Conservation (phyloP, 148 eudicot species). For the Polygonum aviculare region DNA sequence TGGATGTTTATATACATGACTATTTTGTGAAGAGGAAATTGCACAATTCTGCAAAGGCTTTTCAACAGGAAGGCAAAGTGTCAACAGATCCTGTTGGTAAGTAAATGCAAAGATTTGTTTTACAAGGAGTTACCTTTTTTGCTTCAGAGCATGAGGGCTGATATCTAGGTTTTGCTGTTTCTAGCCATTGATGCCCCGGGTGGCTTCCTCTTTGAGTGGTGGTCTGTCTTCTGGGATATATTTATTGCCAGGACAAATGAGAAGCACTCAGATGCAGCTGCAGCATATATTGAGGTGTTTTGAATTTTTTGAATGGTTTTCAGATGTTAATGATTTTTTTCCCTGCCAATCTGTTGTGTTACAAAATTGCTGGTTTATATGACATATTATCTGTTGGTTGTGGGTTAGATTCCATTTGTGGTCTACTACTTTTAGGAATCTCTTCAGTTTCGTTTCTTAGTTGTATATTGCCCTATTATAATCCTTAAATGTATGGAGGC, state of each 20-base stretch:
- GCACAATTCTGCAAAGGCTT: constrained; percentile 43
- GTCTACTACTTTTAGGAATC: too few species aligned
- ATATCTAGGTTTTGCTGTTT: constrained; percentile 10
- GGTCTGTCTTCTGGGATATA: constrained; percentile 52
- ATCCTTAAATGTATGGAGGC: background rate
- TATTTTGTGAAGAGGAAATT: constrained; percentile 44
- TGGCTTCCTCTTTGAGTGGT: constrained; percentile 46
- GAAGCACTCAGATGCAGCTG: constrained; percentile 36
- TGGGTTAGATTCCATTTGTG: background rate
- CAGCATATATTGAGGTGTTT: constrained; percentile 36
- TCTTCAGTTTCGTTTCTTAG: too few species aligned
- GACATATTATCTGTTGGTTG: background rate
- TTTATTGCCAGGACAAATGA: constrained; percentile 39
- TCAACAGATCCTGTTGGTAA: constrained; percentile 42
- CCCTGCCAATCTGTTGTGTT: background rate
- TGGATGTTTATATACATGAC: constrained; percentile 47
- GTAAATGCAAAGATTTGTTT: constrained; percentile 9
- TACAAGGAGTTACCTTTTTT: background rate
- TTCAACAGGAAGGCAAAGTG: constrained; percentile 44
- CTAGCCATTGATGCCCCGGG: constrained; percentile 46
- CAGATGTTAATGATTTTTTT: background rate
- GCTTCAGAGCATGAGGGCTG: background rate
- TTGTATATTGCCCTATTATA: background rate
- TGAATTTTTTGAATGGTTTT: background rate
- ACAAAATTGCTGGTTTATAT: background rate